Evolutionary conservation across 306 rosid species (phyloP), one percentile per base, ranked within the genome.

Genomic region (Glycine soja): DNA sequence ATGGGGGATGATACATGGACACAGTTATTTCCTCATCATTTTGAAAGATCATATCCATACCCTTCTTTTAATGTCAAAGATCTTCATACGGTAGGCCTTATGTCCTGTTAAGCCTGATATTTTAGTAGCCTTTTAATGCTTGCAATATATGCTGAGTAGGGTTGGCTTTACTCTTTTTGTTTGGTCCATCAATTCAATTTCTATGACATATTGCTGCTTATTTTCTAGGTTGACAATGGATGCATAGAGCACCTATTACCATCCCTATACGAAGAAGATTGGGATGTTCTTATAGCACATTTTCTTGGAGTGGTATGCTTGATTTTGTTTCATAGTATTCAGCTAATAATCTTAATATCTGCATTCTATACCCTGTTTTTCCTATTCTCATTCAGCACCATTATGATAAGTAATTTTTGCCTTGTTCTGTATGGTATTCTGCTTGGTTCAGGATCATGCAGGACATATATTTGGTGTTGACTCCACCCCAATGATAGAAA

Each of bases 1-100:
- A 91, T 95, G 99, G 99, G 99, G 74, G 98, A 95, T 78, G 99
- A 95, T 83, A 95, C 99, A n/a, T 95, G 99, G 99, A 87, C 87
- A 7, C 99, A 95, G 56, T 81, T 95, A 91, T 93, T 93, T 89
- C 99, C 99, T 62, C 80, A 77, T 80, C 99, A 93, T 91, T 95
- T 95, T 78, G 83, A 72, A 77, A 90, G 86, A 84, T 86, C 98
- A 0, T 90, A 86, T 84, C 96, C 99, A 8, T 93, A 87, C 82
- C 98, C 99, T 32, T 95, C 99, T 53, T 95, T 95, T 87, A 95
- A 95, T 15, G 99, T 93, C 80, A 95, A 92, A 89, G 99, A 95
- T 88, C 99, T 95, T 77, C 84, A 95, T 48, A 93, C 98, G 82
- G 99, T 95, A 89, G 58, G 92, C 43, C 72, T 67, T 76, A 24